Evolutionary conservation across 768 basidiomycete species (phyloP), one percentile per base, ranked within the genome.

Genomic region (Boletus tylopilopsis): DNA sequence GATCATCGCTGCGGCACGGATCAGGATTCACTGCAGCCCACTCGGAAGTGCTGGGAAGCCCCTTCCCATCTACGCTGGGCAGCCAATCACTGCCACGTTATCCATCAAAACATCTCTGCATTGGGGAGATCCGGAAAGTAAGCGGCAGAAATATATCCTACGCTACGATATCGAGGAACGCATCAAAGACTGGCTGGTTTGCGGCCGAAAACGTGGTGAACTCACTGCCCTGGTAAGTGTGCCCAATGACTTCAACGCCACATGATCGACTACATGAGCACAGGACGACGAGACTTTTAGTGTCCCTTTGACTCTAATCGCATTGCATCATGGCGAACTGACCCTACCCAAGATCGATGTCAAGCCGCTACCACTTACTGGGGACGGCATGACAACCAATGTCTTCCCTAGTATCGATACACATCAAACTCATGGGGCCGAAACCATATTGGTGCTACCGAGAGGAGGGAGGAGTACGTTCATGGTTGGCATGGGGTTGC

Each of bases 131-230:
- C 71, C 59, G 56, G 66, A 75, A 49, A 64, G 66, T 27, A 68
- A 76, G 61, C 56, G 65, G 24, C 68, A 64, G 19, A 68, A 66
- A 46, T 86, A 84, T 62, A 60, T 68, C 34, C 75, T 94, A 68
- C 78, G 84, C 32, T 97, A 87, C 61, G 90, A 94, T 55, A 75
- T 96, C 15, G 83, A 89, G 49, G 90, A 92, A 56, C 76, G 82
- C 67, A 77, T 83, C 16, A 82, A 81, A 42, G 87, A 90, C 56
- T 97, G 94, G 94, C 74, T 96, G 4, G 81, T 97, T 9, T 88
- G 90, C 52, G 94, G 94, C 9, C 77, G 78, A 35, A 95, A 94
- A 69, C 81, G 87, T 45, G 94, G 93, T 1, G 87, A 88, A 57
- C 94, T 90, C 59, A 46, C 76, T 16, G 89, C 87, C 3, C 75